These are phyloP conservation scores for Waitea zeae DNA, from an alignment of 1,284 basidiomycete species.

Conservation along the genomic window DNA sequence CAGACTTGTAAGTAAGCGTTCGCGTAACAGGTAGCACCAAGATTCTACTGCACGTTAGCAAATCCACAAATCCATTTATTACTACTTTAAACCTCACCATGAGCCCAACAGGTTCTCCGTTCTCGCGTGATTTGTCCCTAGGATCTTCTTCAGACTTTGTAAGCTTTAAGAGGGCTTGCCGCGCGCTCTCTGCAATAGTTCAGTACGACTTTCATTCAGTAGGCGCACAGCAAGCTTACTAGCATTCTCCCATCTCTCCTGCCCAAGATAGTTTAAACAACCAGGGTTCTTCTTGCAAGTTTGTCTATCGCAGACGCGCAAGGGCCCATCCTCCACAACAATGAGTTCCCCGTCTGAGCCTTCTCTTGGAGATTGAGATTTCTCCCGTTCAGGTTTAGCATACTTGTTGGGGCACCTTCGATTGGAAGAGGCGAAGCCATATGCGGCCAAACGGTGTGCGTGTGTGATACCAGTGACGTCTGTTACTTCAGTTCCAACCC, in stretches of 20 bases:
- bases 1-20: constrained; percentile 83
- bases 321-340: constrained; percentile 27
- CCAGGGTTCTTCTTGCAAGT: constrained; percentile 58
- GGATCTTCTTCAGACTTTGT: constrained; percentile 38
- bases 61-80: background rate
- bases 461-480: constrained; percentile 37
- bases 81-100: constrained; percentile 26
- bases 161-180: constrained; percentile 34
- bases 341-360: constrained; percentile 39
- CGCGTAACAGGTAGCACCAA: constrained; percentile 87
- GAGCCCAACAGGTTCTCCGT: constrained; percentile 58
- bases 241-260: constrained; percentile 58
- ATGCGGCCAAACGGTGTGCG: constrained; percentile 47
- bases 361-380: too few relatives aligned
- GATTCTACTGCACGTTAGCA: constrained; percentile 35
- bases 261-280: constrained; percentile 76
- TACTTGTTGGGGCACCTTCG: constrained; percentile 42
- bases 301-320: constrained; percentile 49
- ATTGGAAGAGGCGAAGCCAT: constrained; percentile 39
- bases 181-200: constrained; percentile 36
- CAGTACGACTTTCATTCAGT: constrained; percentile 1
- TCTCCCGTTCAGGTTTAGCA: constrained; percentile 10
- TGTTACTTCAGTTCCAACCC: constrained; percentile 53
- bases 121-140: constrained; percentile 24
- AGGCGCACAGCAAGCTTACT: too few relatives aligned